Conservation (phyloP, 2,329 filamentous ascomycete species). For the Huntiella bhutanensis region DNA sequence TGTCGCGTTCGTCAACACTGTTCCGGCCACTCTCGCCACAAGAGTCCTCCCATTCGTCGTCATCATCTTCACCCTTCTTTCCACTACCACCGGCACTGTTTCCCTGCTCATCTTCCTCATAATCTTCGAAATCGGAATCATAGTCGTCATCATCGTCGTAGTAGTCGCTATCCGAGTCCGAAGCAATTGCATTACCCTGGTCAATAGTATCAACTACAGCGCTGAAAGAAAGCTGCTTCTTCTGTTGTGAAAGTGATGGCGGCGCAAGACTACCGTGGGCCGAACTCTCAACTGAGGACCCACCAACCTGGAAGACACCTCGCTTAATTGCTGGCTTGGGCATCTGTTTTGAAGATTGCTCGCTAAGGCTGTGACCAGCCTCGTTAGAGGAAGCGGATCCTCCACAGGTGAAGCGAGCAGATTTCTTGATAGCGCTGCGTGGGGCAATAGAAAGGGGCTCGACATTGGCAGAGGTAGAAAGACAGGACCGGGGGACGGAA, state of each 20-base stretch:
- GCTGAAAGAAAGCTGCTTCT: slow-evolving; percentile 70
- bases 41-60: slow-evolving; percentile 43
- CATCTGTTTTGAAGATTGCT: slow-evolving; percentile 15
- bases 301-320: slow-evolving; percentile 33
- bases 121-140: slow-evolving; percentile 32
- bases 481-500: slow-evolving; percentile 6
- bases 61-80: slow-evolving; percentile 38
- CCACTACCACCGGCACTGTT: slow-evolving; percentile 55
- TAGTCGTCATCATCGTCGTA: slow-evolving; percentile 30
- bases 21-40: slow-evolving; percentile 68
- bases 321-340: slow-evolving; percentile 16
- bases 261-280: slow-evolving; percentile 28
- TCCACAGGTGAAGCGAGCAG: slow-evolving; percentile 52
- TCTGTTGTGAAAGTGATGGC: slow-evolving; percentile 23
- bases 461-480: slow-evolving; percentile 17
- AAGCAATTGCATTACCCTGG: slow-evolving; percentile 35
- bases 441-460: slow-evolving; percentile 25
- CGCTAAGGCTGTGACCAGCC: slow-evolving; percentile 29
- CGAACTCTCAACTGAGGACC: slow-evolving; percentile 60
- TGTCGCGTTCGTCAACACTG: slow-evolving; percentile 58
- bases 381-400: slow-evolving; percentile 59
- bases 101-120: slow-evolving; percentile 51
- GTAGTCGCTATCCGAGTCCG: slow-evolving; percentile 31
- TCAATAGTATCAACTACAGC: slow-evolving; percentile 53
- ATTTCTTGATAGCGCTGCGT: slow-evolving; percentile 48